These are phyloP conservation scores for Euclidium syriacum DNA, from an alignment of 345 rosid species.

Conservation along the genomic window DNA sequence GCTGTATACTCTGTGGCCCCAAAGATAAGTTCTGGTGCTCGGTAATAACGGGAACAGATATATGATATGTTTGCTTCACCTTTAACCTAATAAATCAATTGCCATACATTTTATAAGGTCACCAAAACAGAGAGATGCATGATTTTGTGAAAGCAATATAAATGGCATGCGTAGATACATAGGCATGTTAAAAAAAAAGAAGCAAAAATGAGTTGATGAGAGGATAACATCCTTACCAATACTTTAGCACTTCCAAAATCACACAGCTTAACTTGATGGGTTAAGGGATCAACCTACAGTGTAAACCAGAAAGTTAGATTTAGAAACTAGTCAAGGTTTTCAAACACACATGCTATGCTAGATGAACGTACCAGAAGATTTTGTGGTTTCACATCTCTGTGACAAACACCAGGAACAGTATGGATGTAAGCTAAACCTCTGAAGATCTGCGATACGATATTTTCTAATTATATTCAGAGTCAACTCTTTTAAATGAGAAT, in stretches of 20 bases:
- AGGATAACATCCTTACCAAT: constrained; percentile 38
- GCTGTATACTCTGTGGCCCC: constrained; percentile 77
- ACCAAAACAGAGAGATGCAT: background rate
- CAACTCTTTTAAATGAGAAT: background rate
- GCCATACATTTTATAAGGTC: background rate
- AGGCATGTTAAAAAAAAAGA: background rate
- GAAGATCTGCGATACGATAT: constrained; percentile 56
- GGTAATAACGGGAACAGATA: constrained; percentile 79
- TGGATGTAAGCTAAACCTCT: constrained; percentile 57
- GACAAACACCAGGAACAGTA: constrained; percentile 74
- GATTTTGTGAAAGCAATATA: background rate
- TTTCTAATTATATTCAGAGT: constrained; percentile 5
- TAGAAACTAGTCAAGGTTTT: background rate
- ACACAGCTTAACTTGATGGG: constrained; percentile 76
- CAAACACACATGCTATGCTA: background rate
- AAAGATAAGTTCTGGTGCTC: constrained; percentile 83
- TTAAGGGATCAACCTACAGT: constrained; percentile 67
- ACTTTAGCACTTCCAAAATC: constrained; percentile 85
- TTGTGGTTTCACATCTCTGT: constrained; percentile 93
- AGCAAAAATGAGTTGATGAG: background rate
- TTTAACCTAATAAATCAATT: constrained; percentile 45
- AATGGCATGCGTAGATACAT: background rate
- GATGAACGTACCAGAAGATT: constrained; percentile 61
- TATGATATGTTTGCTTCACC: constrained; percentile 81
- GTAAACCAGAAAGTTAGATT: constrained; percentile 13